Base-by-base conservation (phyloP, 2,329 filamentous ascomycete species). In the Arthroderma uncinatum region DNA sequence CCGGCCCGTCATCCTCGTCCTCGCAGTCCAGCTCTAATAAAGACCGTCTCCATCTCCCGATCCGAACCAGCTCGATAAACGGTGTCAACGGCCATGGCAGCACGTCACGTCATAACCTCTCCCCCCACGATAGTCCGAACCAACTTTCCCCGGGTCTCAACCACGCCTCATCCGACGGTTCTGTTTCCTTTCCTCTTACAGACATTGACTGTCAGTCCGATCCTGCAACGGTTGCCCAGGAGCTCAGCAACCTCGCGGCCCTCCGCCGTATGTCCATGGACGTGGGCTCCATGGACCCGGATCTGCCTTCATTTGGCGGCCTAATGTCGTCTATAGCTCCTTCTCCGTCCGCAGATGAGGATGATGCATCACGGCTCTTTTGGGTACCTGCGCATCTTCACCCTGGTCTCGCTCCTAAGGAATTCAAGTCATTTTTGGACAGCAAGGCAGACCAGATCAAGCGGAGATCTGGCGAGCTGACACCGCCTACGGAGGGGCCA, bases 321-420 rank as follows among this genome's bases (percentile, higher is more conserved):
- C 63, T 73, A 30, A 70, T 76, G 54, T 74, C 75, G 4, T 70
- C 70, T 14, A 62, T 70, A 54, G 69, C 75, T 1, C 74, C 76
- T 3, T 71, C 72, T 10, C 67, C 71, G n/a, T 70, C 71, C 5
- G 69, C 68, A 61, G 86, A 94, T 65, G 90, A 95, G 68, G 86
- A 90, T 64, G 92, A 97, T 68, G 83, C 89, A 6, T 90, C 91
- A 1, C 82, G 90, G 61, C 74, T 97, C 59, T 87, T 97, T 63
- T 98, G 93, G 93, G 93, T 98, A 4, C 93, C 93, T 4, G 93
- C 93, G 23, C 83, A 90, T 58, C 80, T 98, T 28, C 93, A 98
- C 66, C 93, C 93, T 0, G 93, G 98, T 71, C 78, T 98, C 53
- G 93, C 93, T 2, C 93, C 93, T 0, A 90, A 87, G 67, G 93